Evolutionary conservation across 306 rosid species (phyloP).

Genomic region (Cucurbita moschata): DNA sequence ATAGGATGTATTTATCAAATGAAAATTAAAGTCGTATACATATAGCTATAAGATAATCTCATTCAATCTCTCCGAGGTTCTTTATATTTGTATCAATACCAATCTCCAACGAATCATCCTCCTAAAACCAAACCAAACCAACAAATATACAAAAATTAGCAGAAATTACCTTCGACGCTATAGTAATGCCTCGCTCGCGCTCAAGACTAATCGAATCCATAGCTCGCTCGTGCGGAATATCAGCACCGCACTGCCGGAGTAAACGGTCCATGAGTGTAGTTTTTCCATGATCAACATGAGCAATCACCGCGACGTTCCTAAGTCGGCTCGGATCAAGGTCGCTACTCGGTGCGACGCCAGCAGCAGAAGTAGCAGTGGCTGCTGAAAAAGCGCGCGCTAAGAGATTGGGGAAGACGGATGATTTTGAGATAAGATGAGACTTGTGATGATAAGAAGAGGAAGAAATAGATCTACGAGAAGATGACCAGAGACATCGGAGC

Average conservation of each 20-base stretch:
- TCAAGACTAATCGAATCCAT: constrained; percentile 80
- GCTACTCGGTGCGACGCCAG: constrained; percentile 11
- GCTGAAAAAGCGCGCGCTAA: constrained; percentile 49
- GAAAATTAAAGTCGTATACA: background rate
- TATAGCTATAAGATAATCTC: background rate
- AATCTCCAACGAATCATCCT: background rate
- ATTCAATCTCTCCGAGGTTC: background rate
- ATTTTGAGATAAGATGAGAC: constrained; percentile 7
- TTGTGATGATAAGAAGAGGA: constrained; percentile 9
- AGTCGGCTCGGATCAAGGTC: constrained; percentile 50
- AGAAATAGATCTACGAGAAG: constrained; percentile 36
- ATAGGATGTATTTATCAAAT: background rate
- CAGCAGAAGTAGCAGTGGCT: constrained; percentile 21
- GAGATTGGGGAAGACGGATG: constrained; percentile 5
- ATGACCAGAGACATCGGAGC: constrained; percentile 63
- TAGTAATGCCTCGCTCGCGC: constrained; percentile 96
- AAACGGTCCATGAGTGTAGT: constrained; percentile 98
- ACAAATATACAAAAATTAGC: background rate
- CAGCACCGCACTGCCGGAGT: constrained; percentile 97
- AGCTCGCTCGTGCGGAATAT: constrained; percentile 93
- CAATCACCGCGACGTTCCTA: constrained; percentile 91
- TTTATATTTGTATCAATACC: background rate
- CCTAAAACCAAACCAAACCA: background rate
- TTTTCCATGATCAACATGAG: constrained; percentile 97
- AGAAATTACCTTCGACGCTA: constrained; percentile 59